A percentile compares a stretch with the other conserved stretches of the same genome.
Conservation (phyloP, 495 filamentous ascomycete species). For the Xylaria cubensis region DNA sequence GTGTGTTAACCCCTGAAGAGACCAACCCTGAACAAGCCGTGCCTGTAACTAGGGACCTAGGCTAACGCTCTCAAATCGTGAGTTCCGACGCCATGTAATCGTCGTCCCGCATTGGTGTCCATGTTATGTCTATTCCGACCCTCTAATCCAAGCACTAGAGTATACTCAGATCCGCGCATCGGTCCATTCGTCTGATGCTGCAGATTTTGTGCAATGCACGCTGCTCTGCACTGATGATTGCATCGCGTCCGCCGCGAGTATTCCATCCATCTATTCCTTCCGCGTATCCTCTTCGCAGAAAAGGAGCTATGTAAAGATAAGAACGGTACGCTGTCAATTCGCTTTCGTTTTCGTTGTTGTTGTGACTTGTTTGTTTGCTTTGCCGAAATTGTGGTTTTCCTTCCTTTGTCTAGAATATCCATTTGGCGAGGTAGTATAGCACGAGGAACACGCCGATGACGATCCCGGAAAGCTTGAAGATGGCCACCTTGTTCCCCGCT, state of each 20-base stretch:
- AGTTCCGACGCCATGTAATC: not conserved
- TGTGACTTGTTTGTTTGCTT: not conserved
- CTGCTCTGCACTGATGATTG: not conserved
- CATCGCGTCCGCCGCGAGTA: not conserved
- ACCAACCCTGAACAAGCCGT: not conserved
- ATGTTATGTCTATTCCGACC: not conserved
- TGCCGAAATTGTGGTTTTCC: not conserved
- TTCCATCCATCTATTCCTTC: not conserved
- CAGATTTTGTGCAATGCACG: not conserved
- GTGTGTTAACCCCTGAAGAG: no score
- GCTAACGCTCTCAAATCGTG: not conserved
- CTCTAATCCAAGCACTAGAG: not conserved
- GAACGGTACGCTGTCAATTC: not conserved
- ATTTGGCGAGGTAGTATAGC: constrained; percentile 73
- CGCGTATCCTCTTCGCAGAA: not conserved
- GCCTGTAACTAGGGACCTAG: not conserved
- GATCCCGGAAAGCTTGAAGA: constrained; percentile 87
- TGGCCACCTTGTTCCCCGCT: constrained; percentile 86
- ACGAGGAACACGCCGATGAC: constrained; percentile 74
- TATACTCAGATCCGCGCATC: not conserved
- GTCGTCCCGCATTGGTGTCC: not conserved
- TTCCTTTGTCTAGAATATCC: constrained; percentile 62
- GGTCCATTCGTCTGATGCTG: not conserved
- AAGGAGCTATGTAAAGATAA: not conserved
- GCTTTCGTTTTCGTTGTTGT: not conserved